These are phyloP conservation scores for Cercospora beticola DNA, from an alignment of 2,329 filamentous ascomycete genomes.

Conservation along the genomic window DNA sequence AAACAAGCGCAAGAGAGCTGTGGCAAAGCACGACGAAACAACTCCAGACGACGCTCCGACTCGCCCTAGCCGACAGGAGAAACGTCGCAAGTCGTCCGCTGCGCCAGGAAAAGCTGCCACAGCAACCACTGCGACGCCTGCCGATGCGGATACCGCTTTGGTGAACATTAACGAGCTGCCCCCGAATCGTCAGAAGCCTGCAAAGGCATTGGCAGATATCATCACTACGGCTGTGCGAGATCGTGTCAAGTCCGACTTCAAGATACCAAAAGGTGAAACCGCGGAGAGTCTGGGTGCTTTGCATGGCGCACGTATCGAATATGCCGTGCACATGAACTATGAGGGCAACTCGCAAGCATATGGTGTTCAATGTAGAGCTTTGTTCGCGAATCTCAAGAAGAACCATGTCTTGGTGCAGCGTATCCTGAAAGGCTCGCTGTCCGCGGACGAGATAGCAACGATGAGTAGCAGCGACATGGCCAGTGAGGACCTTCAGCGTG, in stretches of 20 bases:
- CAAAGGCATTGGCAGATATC: conserved; percentile 68
- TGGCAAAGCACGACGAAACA: conserved; percentile 23
- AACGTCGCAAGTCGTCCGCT: conserved; percentile 40
- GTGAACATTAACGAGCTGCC: conserved; percentile 54
- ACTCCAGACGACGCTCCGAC: conserved; percentile 25
- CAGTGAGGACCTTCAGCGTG: conserved; percentile 79
- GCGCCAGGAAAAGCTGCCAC: conserved; percentile 17
- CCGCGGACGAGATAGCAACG: conserved; percentile 72
- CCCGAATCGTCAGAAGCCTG: conserved; percentile 66
- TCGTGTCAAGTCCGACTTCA: conserved; percentile 65
- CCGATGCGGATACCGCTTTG: conserved; percentile 37
- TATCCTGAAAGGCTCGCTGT: conserved; percentile 70
- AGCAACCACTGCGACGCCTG: conserved; percentile 14
- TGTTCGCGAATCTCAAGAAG: conserved; percentile 84
- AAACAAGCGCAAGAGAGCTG: conserved; percentile 39
- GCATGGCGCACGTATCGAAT: conserved; percentile 77
- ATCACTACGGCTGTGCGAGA: conserved; percentile 65
- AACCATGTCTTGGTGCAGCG: conserved; percentile 76
- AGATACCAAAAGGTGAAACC: conserved; percentile 62
- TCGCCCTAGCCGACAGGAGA: conserved; percentile 32
- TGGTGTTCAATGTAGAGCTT: conserved; percentile 66
- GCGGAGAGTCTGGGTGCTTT: conserved; percentile 65
- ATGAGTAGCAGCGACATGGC: conserved; percentile 92
- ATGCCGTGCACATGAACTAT: conserved; percentile 59
- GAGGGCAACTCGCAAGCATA: conserved; percentile 56